These are phyloP conservation scores for Phallus indusiatus DNA, from an alignment of 768 basidiomycete species.

Conservation along the genomic window DNA sequence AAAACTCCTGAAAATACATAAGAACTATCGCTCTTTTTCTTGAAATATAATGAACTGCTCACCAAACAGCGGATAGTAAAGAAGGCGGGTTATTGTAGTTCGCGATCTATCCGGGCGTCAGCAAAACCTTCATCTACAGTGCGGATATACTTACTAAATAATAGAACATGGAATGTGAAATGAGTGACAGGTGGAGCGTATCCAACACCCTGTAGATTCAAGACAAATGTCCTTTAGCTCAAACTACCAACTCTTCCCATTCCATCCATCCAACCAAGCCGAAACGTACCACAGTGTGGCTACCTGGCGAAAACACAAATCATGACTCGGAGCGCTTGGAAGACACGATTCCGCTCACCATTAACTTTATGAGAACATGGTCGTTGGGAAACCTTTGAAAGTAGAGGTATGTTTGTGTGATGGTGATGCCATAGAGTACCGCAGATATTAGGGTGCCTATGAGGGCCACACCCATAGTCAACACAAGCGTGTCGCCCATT, in stretches of 20 bases:
- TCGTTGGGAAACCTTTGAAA: conserved; percentile 5
- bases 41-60: background rate
- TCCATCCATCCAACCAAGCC: background rate
- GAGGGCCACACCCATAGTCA: conserved; percentile 5
- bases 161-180: conserved; percentile 3
- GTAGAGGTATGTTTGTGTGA: conserved; percentile 6
- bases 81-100: background rate
- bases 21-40: background rate
- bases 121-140: no score
- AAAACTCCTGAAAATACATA: conserved; percentile 1
- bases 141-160: background rate
- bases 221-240: background rate
- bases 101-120: background rate
- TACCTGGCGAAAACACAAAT: background rate
- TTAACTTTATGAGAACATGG: background rate
- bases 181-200: conserved; percentile 5
- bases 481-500: conserved; percentile 3
- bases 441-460: conserved; percentile 1
- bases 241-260: background rate
- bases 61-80: background rate
- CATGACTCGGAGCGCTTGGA: background rate
- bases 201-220: background rate
- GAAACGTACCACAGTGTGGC: background rate
- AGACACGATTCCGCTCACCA: background rate
- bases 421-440: conserved; percentile 4